A percentile compares a stretch with the other conserved stretches of the same genome.
phyloP scores from a whole-genome alignment of 164 flowering plant genomes.

The Houttuynia cordata region DNA sequence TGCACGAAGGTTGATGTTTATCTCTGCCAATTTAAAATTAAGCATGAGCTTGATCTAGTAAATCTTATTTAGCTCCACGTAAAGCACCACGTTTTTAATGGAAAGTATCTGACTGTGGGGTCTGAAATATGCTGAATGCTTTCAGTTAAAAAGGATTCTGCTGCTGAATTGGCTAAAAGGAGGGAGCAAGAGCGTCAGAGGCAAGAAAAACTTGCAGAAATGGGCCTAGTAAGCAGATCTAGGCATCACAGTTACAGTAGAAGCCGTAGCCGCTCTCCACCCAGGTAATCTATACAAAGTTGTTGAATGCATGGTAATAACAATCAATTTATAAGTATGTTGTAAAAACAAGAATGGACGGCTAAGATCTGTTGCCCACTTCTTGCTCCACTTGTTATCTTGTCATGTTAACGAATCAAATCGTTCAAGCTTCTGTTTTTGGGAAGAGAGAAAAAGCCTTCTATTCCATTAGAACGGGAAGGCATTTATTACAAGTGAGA shows the following conservation, averaged over 20 bases:
- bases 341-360: too few species aligned
- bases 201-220: slow-evolving; percentile 91
- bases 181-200: slow-evolving; percentile 89
- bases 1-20: too few species aligned
- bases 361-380: neutral
- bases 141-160: slow-evolving; percentile 88
- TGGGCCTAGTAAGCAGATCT: slow-evolving; percentile 49
- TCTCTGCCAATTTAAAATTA: too few species aligned
- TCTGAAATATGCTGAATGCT: neutral
- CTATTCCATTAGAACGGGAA: too few species aligned
- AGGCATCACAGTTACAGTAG: slow-evolving; percentile 73
- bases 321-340: too few species aligned
- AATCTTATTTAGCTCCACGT: too few species aligned
- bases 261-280: slow-evolving; percentile 78
- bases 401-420: too few species aligned
- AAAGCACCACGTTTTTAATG: neutral
- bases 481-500: too few species aligned
- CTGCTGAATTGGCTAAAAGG: slow-evolving; percentile 80
- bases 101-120: neutral
- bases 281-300: slow-evolving; percentile 32
- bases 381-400: neutral
- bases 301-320: neutral
- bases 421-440: too few species aligned
- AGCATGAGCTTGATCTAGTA: neutral
- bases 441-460: too few species aligned